Evolutionary conservation across 2,329 filamentous ascomycete species (phyloP), one percentile per base, ranked within the genome.

Genomic region (Colletotrichum sansevieriae): DNA sequence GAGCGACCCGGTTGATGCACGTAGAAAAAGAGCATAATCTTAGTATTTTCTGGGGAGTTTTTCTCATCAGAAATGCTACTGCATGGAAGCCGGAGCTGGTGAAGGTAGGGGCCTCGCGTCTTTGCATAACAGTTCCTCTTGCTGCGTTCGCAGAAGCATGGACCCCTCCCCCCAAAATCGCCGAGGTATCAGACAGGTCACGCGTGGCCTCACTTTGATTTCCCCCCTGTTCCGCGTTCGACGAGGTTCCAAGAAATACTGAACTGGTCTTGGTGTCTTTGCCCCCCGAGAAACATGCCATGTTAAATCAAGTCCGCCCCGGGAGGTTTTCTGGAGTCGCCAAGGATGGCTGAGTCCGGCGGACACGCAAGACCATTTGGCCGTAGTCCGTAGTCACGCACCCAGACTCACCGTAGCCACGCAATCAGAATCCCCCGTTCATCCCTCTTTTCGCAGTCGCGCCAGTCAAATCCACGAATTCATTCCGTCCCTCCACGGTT

Each of bases 271-370:
- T 8, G 29, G 29, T 25, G 41, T 33, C 35, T 49, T 44, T 51
- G 25, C 55, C 55, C 55, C 46, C 44, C 44, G 44, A 54, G 13
- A 15, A 46, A 51, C 39, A 62, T 54, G 46, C 57, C 39, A 20
- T 29, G 11, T 41, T 43, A 25, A 25, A 20, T 11, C 13, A 51
- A 33, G 39, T 25, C 11, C 41, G 54, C 25, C 12, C 20, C 9
- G 3, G 22, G 39, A 43, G 39, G 9, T 57, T 57, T 52, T 18
- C 29, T 29, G 29, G 46, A 61, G 4, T 41, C 57, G 67, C 67
- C 67, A 70, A 70, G 67, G 43, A 66, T 70, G 67, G 56, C 67
- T 43, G 67, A 63, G 63, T 63, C 56, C 35, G 8, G 8, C 25
- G 67, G 18, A 63, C 63, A 68, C 63, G 67, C 67, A 70, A 70